Conservation (phyloP, 768 basidiomycete genomes). For the Hygrocybe coccinea region DNA sequence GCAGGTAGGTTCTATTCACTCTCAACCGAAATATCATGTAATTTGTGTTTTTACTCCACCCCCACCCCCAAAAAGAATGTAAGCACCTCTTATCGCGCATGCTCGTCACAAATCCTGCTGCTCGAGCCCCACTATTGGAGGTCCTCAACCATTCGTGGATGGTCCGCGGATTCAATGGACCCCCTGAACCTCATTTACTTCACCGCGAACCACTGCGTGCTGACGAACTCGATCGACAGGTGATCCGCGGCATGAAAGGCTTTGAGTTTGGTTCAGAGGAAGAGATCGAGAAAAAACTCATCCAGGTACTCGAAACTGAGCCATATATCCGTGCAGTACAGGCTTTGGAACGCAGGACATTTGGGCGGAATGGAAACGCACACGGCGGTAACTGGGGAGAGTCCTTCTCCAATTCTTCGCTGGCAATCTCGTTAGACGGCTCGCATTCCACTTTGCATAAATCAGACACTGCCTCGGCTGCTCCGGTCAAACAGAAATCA, state of each 20-base stretch:
- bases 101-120: slow-evolving; percentile 90
- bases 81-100: slow-evolving; percentile 90
- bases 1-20: slow-evolving; percentile 51
- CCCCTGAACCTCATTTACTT: slow-evolving; percentile 81
- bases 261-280: slow-evolving; percentile 93
- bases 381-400: slow-evolving; percentile 48
- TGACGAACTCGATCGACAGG: slow-evolving; percentile 82
- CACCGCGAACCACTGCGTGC: slow-evolving; percentile 84
- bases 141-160: slow-evolving; percentile 90
- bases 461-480: slow-evolving; percentile 33
- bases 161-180: slow-evolving; percentile 74
- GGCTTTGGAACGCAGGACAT: slow-evolving; percentile 71
- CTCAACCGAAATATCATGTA: too few relatives aligned
- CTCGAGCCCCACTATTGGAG: slow-evolving; percentile 78
- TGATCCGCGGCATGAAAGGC: slow-evolving; percentile 88
- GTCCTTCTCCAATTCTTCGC: slow-evolving; percentile 62
- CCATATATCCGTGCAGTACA: slow-evolving; percentile 67
- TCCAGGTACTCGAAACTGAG: slow-evolving; percentile 72
- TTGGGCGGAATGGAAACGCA: slow-evolving; percentile 32
- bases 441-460: slow-evolving; percentile 30
- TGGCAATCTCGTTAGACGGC: slow-evolving; percentile 61
- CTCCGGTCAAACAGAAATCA: slow-evolving; percentile 52
- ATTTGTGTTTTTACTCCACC: neutral
- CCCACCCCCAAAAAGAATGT: slow-evolving; percentile 60
- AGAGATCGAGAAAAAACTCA: slow-evolving; percentile 73